Percentiles rank a stretch among this genome's conserved stretches.
Conservation (phyloP, 2,329 filamentous ascomycete species). For the Harringtonia aguacate region DNA sequence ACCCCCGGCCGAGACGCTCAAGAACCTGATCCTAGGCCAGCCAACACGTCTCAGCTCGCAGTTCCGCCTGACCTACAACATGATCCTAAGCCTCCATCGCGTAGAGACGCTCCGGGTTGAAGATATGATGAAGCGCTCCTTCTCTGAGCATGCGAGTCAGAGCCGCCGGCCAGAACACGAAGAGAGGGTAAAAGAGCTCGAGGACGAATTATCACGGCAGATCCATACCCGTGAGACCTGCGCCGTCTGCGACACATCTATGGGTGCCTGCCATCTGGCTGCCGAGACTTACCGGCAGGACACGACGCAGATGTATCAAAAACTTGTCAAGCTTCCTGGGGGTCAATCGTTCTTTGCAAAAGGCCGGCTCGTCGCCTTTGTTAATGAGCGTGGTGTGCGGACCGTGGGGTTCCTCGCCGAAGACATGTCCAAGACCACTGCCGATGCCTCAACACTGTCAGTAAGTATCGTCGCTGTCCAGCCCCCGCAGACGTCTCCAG, state of each 20-base stretch:
- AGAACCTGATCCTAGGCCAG: conserved; percentile 92
- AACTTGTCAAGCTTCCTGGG: conserved; percentile 67
- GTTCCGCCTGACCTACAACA: conserved; percentile 96
- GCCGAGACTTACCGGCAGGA: conserved; percentile 69
- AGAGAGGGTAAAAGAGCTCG: conserved; percentile 83
- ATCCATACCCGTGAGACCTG: conserved; percentile 73
- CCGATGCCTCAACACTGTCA: conserved; percentile 46
- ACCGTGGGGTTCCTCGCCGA: conserved; percentile 61
- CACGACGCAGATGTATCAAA: conserved; percentile 71
- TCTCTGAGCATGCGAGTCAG: conserved; percentile 96
- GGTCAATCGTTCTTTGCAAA: conserved; percentile 69
- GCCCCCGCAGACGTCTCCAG: conserved; percentile 54
- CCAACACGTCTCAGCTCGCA: conserved; percentile 93
- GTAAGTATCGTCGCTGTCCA: conserved; percentile 73
- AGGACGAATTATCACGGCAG: conserved; percentile 73
- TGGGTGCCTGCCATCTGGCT: conserved; percentile 73
- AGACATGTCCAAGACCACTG: conserved; percentile 38
- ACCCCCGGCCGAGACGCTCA: conserved; percentile 70
- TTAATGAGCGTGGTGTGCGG: conserved; percentile 67
- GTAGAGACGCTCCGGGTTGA: conserved; percentile 97
- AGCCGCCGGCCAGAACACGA: conserved; percentile 90
- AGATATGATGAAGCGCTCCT: conserved; percentile 99
- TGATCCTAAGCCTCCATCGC: conserved; percentile 91
- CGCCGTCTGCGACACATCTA: conserved; percentile 65
- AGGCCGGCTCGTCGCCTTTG: conserved; percentile 70